A percentile compares a stretch with the other conserved stretches of the same genome.
phyloP scores from a whole-genome alignment of 192 early-diverging fungal genomes.

The Funneliformis geosporum region DNA sequence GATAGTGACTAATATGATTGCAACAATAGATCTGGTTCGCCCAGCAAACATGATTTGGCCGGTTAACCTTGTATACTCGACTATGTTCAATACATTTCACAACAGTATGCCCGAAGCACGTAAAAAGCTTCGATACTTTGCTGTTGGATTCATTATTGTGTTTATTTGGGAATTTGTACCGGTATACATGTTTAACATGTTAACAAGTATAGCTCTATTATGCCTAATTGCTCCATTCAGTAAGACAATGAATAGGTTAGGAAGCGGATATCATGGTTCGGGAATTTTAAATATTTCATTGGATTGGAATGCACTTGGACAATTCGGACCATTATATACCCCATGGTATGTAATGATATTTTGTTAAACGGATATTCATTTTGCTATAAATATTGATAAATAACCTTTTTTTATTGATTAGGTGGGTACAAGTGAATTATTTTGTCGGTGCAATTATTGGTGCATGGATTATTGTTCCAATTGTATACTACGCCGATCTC shows the following conservation, averaged over 20 bases:
- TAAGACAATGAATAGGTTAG: slow-evolving; percentile 38
- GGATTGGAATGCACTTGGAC: slow-evolving; percentile 71
- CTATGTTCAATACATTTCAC: slow-evolving; percentile 51
- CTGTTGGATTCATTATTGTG: slow-evolving; percentile 41
- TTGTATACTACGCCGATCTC: background rate
- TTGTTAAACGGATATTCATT: slow-evolving; percentile 17
- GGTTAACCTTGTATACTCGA: slow-evolving; percentile 60
- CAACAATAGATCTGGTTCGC: slow-evolving; percentile 4
- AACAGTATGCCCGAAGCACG: slow-evolving; percentile 6
- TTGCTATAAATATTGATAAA: background rate
- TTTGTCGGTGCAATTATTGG: slow-evolving; percentile 62
- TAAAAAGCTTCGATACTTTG: slow-evolving; percentile 41
- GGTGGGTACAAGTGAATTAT: slow-evolving; percentile 66
- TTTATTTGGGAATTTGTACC: slow-evolving; percentile 58
- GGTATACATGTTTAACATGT: slow-evolving; percentile 36
- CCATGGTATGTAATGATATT: slow-evolving; percentile 73
- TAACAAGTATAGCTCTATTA: slow-evolving; percentile 42
- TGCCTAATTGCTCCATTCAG: slow-evolving; percentile 40
- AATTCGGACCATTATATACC: slow-evolving; percentile 57
- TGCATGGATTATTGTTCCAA: slow-evolving; percentile 5
- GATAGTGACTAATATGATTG: no score
- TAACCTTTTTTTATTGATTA: slow-evolving; percentile 6
- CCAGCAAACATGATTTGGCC: slow-evolving; percentile 64
- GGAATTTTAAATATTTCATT: slow-evolving; percentile 71
- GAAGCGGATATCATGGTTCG: slow-evolving; percentile 62